Base-by-base conservation (phyloP, 2,329 filamentous ascomycete species). In the Trichoderma harzianum region DNA sequence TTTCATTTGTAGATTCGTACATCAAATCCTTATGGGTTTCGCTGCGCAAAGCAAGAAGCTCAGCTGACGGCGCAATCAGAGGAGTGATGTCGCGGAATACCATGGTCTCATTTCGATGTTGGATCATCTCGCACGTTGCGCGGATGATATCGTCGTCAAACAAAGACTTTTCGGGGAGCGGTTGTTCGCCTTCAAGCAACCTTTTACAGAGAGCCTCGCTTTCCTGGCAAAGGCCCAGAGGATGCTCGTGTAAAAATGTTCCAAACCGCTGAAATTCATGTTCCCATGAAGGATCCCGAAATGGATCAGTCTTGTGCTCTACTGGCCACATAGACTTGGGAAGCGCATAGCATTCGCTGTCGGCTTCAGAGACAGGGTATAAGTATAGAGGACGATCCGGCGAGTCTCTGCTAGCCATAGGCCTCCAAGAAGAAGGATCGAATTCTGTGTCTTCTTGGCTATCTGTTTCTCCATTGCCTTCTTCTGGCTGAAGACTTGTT, bases 1-100 rank as follows among this genome's bases (percentile, higher is more conserved):
- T 77, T 76, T 85, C 79, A 72, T 85, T 83, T 51, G 82, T 77
- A 72, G 80, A 83, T 74, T 86, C 82, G 34, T 76, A 76, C 18
- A 86, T 72, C 72, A 51, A 21, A 1, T 79, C 57, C 7, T 84
- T 78, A 70, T 81, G 61, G 10, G 64, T 77, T 10, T 74, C 75
- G n/a, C 60, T 60, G n/a, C 78, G 76, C 57, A 72, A 75, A 5
- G 77, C 76, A 10, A 85, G 76, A 51, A 26, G 75, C 66, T 84
- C 76, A 0, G 79, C 83, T 10, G 82, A 84, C 58, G 82, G 82
- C 18, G 83, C 79, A 39, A 84, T 77, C 1, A 84, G 72, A 26
- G 63, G 77, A 30, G 78, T 71, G 58, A 84, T 80, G 74, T 84
- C 80, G 73, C 75, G 79, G 39, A 83, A 78, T n/a, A 85, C 75